Conservation (phyloP, 306 rosid genomes). For the Mimosa bimucronata region DNA sequence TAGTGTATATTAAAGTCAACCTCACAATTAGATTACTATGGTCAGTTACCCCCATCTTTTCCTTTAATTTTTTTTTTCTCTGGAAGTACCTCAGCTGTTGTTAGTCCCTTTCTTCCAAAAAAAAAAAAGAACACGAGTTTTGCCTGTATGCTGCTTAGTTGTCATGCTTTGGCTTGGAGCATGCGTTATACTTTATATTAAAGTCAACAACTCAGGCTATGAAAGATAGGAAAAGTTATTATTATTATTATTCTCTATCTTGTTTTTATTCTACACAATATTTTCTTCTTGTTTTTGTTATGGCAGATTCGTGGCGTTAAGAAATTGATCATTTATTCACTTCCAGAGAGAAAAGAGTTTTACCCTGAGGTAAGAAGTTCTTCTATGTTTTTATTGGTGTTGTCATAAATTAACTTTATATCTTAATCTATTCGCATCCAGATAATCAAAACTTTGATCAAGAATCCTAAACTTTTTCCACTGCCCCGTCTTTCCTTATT, state of each 20-base stretch:
- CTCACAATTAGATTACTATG: neutral
- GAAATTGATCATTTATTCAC: constrained; percentile 76
- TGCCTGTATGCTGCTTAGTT: neutral
- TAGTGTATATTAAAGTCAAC: neutral
- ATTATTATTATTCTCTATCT: neutral
- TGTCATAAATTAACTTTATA: constrained; percentile 18
- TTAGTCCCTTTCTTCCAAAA: neutral
- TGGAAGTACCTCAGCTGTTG: neutral
- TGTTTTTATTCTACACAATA: constrained; percentile 14
- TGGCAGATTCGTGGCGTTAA: constrained; percentile 83
- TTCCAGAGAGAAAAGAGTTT: constrained; percentile 88
- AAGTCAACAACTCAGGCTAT: neutral
- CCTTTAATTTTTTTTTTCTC: neutral
- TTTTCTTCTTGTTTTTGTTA: constrained; percentile 21
- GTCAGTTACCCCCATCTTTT: neutral
- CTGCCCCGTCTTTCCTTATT: constrained; percentile 5
- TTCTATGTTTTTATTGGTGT: constrained; percentile 1
- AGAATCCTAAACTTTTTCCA: neutral
- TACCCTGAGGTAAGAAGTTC: constrained; percentile 78
- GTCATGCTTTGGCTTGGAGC: neutral
- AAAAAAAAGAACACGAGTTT: no score
- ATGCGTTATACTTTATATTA: neutral
- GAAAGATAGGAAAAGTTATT: neutral
- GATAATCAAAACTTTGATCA: constrained; percentile 1
- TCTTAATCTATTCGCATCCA: neutral